These are phyloP conservation scores for Seminavis robusta DNA, from an alignment of 108 stramenopile species.

Conservation along the genomic window DNA sequence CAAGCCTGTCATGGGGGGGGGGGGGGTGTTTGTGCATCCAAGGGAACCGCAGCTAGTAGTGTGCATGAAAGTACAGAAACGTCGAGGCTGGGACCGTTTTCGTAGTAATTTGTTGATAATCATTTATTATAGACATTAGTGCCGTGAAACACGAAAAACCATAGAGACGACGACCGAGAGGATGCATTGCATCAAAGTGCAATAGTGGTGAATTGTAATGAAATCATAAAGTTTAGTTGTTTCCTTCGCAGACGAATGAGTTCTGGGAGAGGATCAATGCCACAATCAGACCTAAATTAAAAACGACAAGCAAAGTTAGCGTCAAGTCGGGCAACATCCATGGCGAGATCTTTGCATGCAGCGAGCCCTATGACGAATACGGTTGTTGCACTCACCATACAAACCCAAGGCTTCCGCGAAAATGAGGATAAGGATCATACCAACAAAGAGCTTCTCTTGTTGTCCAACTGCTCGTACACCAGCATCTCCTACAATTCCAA, in stretches of 20 bases:
- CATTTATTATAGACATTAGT: too few relatives aligned
- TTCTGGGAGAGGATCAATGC: conserved; percentile 96
- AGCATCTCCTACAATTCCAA: conserved; percentile 99
- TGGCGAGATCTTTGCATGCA: background rate
- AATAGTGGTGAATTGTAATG: too few relatives aligned
- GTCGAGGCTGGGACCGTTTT: too few relatives aligned
- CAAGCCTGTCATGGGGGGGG: too few relatives aligned
- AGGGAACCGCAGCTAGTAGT: too few relatives aligned
- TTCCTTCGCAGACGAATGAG: conserved; percentile 78
- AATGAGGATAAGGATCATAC: conserved; percentile 99
- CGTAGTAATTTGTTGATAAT: too few relatives aligned
- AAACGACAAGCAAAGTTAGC: background rate
- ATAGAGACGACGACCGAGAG: too few relatives aligned
- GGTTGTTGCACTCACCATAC: conserved; percentile 63
- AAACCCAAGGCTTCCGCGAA: conserved; percentile 99
- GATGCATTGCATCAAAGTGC: too few relatives aligned
- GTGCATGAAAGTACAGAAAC: too few relatives aligned
- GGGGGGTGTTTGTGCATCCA: too few relatives aligned
- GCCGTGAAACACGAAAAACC: too few relatives aligned
- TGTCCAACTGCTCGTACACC: conserved; percentile 98
- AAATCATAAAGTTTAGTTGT: conserved; percentile 54
- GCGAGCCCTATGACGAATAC: background rate
- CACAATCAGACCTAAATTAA: conserved; percentile 83
- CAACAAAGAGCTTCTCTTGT: conserved; percentile 97
- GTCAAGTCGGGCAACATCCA: background rate